These are phyloP conservation scores for Plectosphaerella cucumerina DNA, from an alignment of 2,329 filamentous ascomycete species.

Conservation along the genomic window DNA sequence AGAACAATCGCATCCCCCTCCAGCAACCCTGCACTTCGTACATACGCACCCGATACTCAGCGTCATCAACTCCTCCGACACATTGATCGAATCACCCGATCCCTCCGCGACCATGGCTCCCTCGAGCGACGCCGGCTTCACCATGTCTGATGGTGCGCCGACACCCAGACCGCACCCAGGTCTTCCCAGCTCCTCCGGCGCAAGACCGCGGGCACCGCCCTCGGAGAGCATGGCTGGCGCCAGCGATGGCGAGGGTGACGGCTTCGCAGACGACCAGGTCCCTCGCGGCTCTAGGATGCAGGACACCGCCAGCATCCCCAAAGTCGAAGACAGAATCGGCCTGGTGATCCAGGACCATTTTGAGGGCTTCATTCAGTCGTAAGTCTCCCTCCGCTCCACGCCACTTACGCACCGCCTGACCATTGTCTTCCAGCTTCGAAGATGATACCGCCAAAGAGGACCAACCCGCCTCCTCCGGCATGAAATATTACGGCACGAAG, in stretches of 20 bases:
- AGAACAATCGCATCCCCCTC: not conserved
- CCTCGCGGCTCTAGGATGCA: conserved; percentile 45
- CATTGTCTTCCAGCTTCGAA: not conserved
- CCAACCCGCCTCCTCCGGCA: conserved; percentile 1
- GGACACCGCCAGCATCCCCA: conserved; percentile 53
- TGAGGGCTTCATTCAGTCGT: conserved; percentile 77
- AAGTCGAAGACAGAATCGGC: conserved; percentile 73
- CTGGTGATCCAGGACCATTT: conserved; percentile 72
- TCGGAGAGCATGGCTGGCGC: conserved; percentile 57
- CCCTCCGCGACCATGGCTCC: conserved; percentile 37
- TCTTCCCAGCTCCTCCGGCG: conserved; percentile 47
- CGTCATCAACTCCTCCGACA: not conserved
- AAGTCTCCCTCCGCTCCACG: conserved; percentile 27
- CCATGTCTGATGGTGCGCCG: conserved; percentile 50
- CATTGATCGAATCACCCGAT: not conserved
- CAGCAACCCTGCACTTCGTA: not conserved
- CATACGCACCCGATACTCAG: not conserved
- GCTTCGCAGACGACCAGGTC: conserved; percentile 62
- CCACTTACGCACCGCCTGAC: too few species aligned
- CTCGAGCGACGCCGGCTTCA: conserved; percentile 51
- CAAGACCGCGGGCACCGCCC: conserved; percentile 53
- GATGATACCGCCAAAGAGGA: not conserved
- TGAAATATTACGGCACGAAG: too few species aligned
- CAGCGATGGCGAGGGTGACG: conserved; percentile 60
- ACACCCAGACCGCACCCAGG: conserved; percentile 39